Conservation (phyloP, 75 land plant genomes). For the Cupressus sempervirens region DNA sequence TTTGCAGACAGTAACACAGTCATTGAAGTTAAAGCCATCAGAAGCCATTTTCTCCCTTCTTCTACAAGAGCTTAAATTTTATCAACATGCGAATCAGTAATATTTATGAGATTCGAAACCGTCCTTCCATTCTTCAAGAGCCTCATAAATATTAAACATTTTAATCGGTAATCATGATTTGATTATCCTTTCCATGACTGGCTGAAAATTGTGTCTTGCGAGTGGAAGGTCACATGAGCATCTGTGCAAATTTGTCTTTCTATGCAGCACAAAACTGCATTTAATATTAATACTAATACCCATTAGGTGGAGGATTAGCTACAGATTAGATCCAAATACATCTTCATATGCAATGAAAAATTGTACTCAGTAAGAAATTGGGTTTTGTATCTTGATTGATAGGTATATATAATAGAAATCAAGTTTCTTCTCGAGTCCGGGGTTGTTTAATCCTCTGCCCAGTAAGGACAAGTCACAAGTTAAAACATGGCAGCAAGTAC, state of each 20-base stretch:
- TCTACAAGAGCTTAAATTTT: background rate
- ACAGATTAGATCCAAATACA: too few relatives aligned
- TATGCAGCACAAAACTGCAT: background rate
- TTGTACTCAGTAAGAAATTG: too few relatives aligned
- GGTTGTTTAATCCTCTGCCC: background rate
- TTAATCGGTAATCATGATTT: background rate
- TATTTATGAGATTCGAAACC: background rate
- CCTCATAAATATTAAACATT: background rate
- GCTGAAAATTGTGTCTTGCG: background rate
- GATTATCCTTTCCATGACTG: background rate
- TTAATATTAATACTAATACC: background rate
- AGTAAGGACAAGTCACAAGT: background rate
- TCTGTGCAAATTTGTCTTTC: background rate
- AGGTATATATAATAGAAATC: background rate
- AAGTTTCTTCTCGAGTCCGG: background rate
- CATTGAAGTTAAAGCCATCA: background rate
- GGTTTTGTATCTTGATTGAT: too few relatives aligned
- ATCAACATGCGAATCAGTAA: background rate
- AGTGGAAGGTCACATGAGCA: background rate
- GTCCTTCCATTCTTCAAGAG: background rate
- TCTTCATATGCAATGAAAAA: too few relatives aligned
- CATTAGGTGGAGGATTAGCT: background rate
- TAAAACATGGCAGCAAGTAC: background rate
- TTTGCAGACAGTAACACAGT: background rate
- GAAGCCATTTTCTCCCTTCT: background rate